These are phyloP conservation scores for Solanum hybrid DNA, from an alignment of 305 asterid genomes.

Conservation along the genomic window DNA sequence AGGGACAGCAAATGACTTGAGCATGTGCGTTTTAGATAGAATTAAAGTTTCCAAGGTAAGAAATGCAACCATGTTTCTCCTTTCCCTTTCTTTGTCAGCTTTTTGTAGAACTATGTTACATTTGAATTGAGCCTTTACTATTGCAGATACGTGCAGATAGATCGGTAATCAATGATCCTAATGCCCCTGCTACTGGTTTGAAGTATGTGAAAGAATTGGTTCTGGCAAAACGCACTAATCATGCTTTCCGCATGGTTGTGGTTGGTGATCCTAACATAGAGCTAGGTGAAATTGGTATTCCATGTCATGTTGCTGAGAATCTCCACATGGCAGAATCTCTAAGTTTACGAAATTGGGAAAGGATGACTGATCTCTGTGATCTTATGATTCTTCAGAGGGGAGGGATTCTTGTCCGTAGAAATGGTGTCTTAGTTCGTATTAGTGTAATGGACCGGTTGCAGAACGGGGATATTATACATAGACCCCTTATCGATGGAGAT, in stretches of 20 bases:
- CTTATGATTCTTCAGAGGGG: conserved; percentile 47
- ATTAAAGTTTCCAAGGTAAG: conserved; percentile 86
- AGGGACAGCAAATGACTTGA: conserved; percentile 72
- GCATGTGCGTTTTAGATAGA: conserved; percentile 66
- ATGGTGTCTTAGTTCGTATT: conserved; percentile 37
- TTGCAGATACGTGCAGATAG: conserved; percentile 84
- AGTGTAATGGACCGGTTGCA: conserved; percentile 52
- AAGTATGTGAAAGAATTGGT: conserved; percentile 70
- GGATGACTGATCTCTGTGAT: conserved; percentile 47
- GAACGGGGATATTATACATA: conserved; percentile 52
- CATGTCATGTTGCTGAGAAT: conserved; percentile 55
- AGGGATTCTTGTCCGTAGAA: conserved; percentile 40
- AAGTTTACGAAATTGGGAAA: conserved; percentile 49
- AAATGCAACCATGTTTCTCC: conserved; percentile 5
- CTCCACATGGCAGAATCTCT: conserved; percentile 53
- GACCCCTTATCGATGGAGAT: conserved; percentile 89
- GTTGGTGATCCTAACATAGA: conserved; percentile 83
- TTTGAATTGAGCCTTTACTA: conserved; percentile 15
- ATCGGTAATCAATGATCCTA: conserved; percentile 37
- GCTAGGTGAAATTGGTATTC: conserved; percentile 76
- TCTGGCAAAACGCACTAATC: conserved; percentile 75
- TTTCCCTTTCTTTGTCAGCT: not conserved
- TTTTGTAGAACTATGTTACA: conserved; percentile 4
- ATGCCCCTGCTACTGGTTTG: conserved; percentile 60
- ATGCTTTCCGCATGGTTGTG: conserved; percentile 78